Evolutionary conservation across 2,329 filamentous ascomycete species (phyloP).

Genomic region (Seiridium cupressi): DNA sequence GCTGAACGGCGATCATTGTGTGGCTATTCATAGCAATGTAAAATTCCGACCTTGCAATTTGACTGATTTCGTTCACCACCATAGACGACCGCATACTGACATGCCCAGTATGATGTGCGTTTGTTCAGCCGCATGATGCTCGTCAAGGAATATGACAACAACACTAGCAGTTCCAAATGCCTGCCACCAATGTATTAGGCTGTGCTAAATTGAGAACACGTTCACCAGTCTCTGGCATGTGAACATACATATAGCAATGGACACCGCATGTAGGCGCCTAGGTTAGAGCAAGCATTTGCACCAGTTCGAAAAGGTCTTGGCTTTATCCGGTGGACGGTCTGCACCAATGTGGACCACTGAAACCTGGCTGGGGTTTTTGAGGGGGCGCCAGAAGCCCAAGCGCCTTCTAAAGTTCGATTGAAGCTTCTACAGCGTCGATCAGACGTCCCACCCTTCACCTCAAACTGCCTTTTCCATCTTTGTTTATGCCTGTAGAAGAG

Average conservation of each 20-base stretch:
- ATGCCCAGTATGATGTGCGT: background rate
- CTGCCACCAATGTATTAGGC: no score
- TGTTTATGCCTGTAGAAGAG: no score
- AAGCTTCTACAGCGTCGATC: slow-evolving; percentile 1
- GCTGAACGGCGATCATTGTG: background rate
- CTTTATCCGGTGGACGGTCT: background rate
- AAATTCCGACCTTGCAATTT: background rate
- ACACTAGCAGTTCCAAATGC: background rate
- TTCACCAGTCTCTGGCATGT: background rate
- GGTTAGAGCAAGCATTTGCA: background rate
- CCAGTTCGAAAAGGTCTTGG: background rate
- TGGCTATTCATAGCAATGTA: background rate
- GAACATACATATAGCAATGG: background rate
- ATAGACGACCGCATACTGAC: background rate
- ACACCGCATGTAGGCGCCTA: no score
- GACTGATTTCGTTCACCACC: no score
- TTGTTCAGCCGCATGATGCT: background rate
- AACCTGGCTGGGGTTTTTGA: background rate
- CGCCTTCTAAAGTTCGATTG: background rate
- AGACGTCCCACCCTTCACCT: background rate
- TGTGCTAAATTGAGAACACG: no score
- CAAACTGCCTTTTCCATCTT: background rate
- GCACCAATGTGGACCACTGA: background rate
- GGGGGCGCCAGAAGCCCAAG: background rate
- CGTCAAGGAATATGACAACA: background rate